Conservation (phyloP, 2,329 filamentous ascomycete species). For the Tympanopsis confertula region DNA sequence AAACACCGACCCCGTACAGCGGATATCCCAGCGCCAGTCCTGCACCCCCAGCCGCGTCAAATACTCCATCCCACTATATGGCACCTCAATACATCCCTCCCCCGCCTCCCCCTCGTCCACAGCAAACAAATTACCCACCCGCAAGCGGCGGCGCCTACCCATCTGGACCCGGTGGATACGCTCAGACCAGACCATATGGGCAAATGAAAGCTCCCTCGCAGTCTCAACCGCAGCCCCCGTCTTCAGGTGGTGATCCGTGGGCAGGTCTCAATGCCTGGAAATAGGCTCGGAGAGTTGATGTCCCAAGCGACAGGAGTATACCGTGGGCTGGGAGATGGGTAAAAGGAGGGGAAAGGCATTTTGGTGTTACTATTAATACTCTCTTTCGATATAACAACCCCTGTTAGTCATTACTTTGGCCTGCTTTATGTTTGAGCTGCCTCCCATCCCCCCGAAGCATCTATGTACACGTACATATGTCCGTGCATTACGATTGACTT, state of each 20-base stretch:
- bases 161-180: neutral
- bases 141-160: neutral
- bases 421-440: too few relatives aligned
- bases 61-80: neutral
- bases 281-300: too few relatives aligned
- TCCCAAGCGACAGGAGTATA: too few relatives aligned
- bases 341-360: too few relatives aligned
- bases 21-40: neutral
- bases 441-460: too few relatives aligned
- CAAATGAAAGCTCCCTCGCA: neutral
- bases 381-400: too few relatives aligned
- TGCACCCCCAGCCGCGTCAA: neutral
- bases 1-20: neutral
- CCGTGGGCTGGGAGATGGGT: too few relatives aligned
- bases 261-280: constrained; percentile 1
- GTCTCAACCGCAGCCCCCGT: neutral
- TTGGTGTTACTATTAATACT: too few relatives aligned
- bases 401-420: too few relatives aligned
- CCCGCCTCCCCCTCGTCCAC: neutral
- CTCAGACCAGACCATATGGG: neutral
- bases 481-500: too few relatives aligned
- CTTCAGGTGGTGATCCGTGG: neutral
- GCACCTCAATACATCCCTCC: neutral
- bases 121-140: neutral
- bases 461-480: too few relatives aligned